Base-by-base conservation (phyloP, 139 green algal species). In the Zygnema cylindricum region DNA sequence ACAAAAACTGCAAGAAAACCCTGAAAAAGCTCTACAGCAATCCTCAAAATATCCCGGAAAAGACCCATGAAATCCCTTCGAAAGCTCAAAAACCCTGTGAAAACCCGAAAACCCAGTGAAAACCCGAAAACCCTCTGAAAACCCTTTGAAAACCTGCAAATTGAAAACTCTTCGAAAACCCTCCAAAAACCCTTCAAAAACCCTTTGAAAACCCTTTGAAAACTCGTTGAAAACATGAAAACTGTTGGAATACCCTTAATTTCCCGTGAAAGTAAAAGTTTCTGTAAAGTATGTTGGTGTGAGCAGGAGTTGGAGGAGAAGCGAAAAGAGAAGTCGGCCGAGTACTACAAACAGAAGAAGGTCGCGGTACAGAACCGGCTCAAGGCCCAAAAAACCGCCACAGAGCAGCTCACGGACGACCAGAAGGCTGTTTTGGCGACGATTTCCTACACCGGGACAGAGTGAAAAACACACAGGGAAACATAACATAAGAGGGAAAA, bases 271-370 rank as follows among this genome's bases (percentile, higher is more conserved):
- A 16, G 11, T 79, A 3, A 30, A 73, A 23, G 22, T 86, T 32
- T 39, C n/a, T 77, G 49, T 25, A 35, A 2, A 22, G 36, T 43
- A n/a, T 86, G 16, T 16, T 35, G 38, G 11, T 63, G 69, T 63
- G 39, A 77, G 38, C 76, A 90, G 86, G 93, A 96, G 81, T 95
- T 99, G 87, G 97, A 99, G 94, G 95, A 85, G 54, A 95, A 96
- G 93, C 95, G 97, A 90, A 98, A 98, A 94, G 96, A 69, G 55
- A 94, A 95, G 91, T 93, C 85, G 2, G 81, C 41, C 30, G 89
- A 90, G n/a, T 94, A 79, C 54, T 94, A 94, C 92, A 81, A 85
- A 39, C 32, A 88, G 81, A 94, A 94, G 92, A 94, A 94, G 86
- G 92, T 75, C 43, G 43, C 76, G 39, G 49, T 86, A 11, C n/a